Evolutionary conservation across 371 early-diverging fungal species (phyloP).

Genomic region (Mucor ambiguus): DNA sequence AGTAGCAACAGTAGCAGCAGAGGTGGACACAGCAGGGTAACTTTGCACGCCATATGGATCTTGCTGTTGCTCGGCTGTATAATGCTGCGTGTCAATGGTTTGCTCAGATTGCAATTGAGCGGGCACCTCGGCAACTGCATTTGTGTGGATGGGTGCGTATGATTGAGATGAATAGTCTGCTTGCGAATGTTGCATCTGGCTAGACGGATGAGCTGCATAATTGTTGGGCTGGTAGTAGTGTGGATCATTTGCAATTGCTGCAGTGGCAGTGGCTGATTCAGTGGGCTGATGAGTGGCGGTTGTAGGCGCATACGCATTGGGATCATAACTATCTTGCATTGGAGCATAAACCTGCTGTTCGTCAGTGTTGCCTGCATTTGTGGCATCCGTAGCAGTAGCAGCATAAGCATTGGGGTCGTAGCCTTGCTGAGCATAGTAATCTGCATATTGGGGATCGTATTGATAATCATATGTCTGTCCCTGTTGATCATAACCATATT

Average conservation of each 20-base stretch:
- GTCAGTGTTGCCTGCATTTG: not conserved
- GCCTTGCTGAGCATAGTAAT: constrained; percentile 29
- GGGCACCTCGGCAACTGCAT: constrained; percentile 17
- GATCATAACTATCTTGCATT: constrained; percentile 6
- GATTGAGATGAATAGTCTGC: constrained; percentile 1
- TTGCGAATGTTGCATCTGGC: not conserved
- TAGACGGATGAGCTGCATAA: not conserved
- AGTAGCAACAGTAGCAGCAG: not conserved
- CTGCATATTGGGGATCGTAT: constrained; percentile 34
- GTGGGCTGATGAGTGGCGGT: not conserved
- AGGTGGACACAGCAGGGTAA: not conserved
- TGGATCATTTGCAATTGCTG: not conserved
- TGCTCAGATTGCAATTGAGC: constrained; percentile 24
- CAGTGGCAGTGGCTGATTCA: not conserved
- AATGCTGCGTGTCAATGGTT: constrained; percentile 17
- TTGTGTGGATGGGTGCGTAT: not conserved
- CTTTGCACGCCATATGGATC: constrained; percentile 5
- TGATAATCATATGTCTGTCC: constrained; percentile 21
- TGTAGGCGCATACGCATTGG: constrained; percentile 1
- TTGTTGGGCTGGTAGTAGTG: not conserved
- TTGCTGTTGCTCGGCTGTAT: constrained; percentile 6
- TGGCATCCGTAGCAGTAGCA: not conserved
- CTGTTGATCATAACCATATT: constrained; percentile 24
- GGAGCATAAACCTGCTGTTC: not conserved
- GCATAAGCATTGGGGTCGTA: constrained; percentile 22